These are phyloP conservation scores for Penicillium brevicompactum DNA, from an alignment of 2,329 filamentous ascomycete genomes.

Conservation along the genomic window DNA sequence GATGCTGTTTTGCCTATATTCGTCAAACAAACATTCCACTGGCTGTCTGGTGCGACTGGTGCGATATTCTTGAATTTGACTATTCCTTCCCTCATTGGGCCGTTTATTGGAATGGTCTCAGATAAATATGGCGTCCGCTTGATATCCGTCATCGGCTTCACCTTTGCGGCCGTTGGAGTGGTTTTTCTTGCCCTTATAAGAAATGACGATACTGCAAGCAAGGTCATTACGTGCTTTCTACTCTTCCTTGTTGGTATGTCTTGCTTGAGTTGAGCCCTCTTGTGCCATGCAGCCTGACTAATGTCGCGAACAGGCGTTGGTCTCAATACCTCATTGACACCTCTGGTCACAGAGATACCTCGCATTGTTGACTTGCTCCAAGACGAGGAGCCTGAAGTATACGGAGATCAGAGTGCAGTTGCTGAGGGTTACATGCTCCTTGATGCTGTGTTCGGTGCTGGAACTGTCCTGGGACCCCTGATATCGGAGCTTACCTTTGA, in stretches of 20 bases:
- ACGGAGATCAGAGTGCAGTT: not conserved
- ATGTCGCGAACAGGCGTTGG: not conserved
- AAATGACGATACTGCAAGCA: not conserved
- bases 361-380: not conserved
- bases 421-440: slow-evolving; percentile 12
- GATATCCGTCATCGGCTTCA: not conserved
- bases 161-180: not conserved
- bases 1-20: slow-evolving; percentile 3
- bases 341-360: slow-evolving; percentile 6
- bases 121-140: slow-evolving; percentile 4
- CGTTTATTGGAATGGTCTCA: slow-evolving; percentile 7
- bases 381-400: not conserved
- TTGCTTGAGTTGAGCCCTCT: too few species aligned
- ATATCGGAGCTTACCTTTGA: not conserved
- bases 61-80: slow-evolving; percentile 7
- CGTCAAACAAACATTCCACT: slow-evolving; percentile 5
- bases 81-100: slow-evolving; percentile 4
- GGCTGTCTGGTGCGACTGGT: slow-evolving; percentile 5
- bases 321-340: slow-evolving; percentile 4
- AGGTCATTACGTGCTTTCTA: not conserved
- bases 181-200: not conserved
- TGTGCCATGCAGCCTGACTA: not conserved
- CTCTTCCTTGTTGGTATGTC: slow-evolving; percentile 3
- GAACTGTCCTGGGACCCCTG: slow-evolving; percentile 3
- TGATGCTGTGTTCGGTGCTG: slow-evolving; percentile 10